Percentiles rank a stretch among this genome's conserved stretches.
These are phyloP conservation scores for Ustilago crameri DNA, from an alignment of 1,284 basidiomycete genomes.

Conservation along the genomic window DNA sequence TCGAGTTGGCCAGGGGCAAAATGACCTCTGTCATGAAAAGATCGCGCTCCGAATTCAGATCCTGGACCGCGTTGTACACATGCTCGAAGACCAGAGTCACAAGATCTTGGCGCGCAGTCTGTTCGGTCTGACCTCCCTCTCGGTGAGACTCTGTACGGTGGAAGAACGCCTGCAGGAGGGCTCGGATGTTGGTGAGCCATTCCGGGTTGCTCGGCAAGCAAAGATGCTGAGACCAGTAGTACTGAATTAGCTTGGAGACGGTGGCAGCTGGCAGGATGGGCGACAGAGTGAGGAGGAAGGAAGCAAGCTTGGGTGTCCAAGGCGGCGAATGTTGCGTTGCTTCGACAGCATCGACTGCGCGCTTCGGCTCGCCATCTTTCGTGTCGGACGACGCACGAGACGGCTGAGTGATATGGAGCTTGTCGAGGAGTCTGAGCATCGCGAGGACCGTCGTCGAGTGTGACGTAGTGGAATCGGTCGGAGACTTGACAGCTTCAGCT, in stretches of 20 bases:
- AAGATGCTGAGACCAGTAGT: slow-evolving; percentile 57
- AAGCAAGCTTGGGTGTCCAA: slow-evolving; percentile 57
- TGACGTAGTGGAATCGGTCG: slow-evolving; percentile 1
- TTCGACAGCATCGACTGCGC: slow-evolving; percentile 12
- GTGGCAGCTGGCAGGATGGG: slow-evolving; percentile 60
- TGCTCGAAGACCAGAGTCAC: slow-evolving; percentile 60
- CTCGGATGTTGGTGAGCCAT: slow-evolving; percentile 61
- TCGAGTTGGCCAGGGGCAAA: slow-evolving; percentile 56
- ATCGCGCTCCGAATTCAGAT: slow-evolving; percentile 55
- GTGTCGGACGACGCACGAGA: slow-evolving; percentile 16
- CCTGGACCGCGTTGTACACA: slow-evolving; percentile 62
- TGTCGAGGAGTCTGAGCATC: slow-evolving; percentile 39
- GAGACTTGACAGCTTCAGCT: slow-evolving; percentile 9
- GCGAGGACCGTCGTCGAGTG: slow-evolving; percentile 27
- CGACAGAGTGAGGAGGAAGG: slow-evolving; percentile 59
- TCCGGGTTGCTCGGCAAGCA: slow-evolving; percentile 62
- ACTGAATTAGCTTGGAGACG: slow-evolving; percentile 56
- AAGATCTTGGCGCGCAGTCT: slow-evolving; percentile 47
- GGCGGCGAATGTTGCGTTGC: slow-evolving; percentile 26
- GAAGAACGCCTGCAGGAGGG: slow-evolving; percentile 62
- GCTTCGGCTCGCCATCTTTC: slow-evolving; percentile 18
- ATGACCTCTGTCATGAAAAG: slow-evolving; percentile 58
- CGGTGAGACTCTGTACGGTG: slow-evolving; percentile 45
- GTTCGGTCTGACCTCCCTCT: slow-evolving; percentile 7
- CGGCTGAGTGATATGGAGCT: slow-evolving; percentile 33